Base-by-base conservation (phyloP, 371 early-diverging fungal species). In the Lichtheimia hyalospora region DNA sequence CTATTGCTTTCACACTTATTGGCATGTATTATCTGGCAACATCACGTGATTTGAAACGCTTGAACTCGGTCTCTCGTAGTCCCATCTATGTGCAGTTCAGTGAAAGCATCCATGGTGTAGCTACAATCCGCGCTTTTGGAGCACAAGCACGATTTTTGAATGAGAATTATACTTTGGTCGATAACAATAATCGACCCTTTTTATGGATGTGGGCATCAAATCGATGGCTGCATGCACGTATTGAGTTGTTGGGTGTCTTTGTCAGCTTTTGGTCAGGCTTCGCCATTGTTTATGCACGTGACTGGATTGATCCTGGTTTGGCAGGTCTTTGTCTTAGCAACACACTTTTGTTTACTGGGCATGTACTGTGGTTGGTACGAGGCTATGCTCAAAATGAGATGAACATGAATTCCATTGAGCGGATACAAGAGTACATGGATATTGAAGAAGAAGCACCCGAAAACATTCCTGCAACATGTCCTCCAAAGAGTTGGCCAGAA, bases 181-280 rank as follows among this genome's bases (percentile, higher is more conserved):
- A 91, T 62, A 69, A 64, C 20, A 85, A 92, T 71, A 88, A 90
- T 69, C 81, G 94, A 12, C 88, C 94, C 6, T 93, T 86, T 75
- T 87, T 89, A 52, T 85, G 84, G 66, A 70, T 90, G 68, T 93
- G 95, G 93, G 87, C 87, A 3, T 84, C 89, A 40, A 95, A 94
- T 77, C 89, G 93, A 52, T 95, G 96, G 96, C 75, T 96, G 18
- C 86, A 86, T 57, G 68, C 89, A 52, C 91, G 96, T 43, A 85
- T 89, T 7, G 93, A 92, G 42, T 27, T 87, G 0, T 69, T 88
- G 10, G 85, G 88, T 34, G 85, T 92, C 4, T 58, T 85, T 24
- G 86, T 96, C 21, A 71, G 91, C 14, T 89, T 93, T 70, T 71
- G 77, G 58, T 81, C 92, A 18, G 89, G 89, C 15, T 58, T 86